A percentile compares a stretch with the other conserved stretches of the same genome.
Evolutionary conservation across 2,329 filamentous ascomycete species (phyloP).

Genomic region (Massarina eburnea): DNA sequence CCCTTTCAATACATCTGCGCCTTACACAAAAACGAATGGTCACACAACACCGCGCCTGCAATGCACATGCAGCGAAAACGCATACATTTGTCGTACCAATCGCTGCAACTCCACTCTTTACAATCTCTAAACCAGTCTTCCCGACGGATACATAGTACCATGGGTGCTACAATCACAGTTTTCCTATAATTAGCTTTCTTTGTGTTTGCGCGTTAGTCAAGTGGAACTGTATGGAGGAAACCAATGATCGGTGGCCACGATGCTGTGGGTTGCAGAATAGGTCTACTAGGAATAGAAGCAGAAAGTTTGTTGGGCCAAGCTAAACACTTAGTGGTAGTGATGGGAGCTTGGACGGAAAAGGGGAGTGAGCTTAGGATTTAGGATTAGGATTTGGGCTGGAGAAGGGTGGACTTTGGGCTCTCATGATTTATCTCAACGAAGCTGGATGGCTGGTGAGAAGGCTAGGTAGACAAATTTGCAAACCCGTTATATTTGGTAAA

Average conservation of each 20-base stretch:
- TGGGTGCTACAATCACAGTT: not conserved
- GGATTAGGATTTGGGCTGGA: not conserved
- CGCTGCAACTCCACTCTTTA: not conserved
- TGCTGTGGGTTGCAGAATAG: not conserved
- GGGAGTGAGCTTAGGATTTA: not conserved
- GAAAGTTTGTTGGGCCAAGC: no score
- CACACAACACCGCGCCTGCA: not conserved
- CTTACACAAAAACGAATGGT: not conserved
- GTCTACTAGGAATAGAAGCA: not conserved
- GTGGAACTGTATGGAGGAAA: not conserved
- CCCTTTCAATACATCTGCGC: not conserved
- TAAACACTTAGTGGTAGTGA: no score
- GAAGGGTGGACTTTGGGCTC: slow-evolving; percentile 1
- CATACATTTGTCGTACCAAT: slow-evolving; percentile 7
- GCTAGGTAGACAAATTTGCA: no score
- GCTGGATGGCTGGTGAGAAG: no score
- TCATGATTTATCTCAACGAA: no score
- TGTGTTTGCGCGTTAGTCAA: not conserved
- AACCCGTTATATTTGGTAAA: no score
- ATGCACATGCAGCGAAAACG: slow-evolving; percentile 10
- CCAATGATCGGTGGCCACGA: slow-evolving; percentile 3
- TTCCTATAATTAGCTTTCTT: not conserved
- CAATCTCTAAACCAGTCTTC: not conserved
- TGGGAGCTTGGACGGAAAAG: not conserved
- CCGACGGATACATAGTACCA: not conserved